Evolutionary conservation across 75 land plant genomes (phyloP).

Genomic region (Pinus albicaulis): DNA sequence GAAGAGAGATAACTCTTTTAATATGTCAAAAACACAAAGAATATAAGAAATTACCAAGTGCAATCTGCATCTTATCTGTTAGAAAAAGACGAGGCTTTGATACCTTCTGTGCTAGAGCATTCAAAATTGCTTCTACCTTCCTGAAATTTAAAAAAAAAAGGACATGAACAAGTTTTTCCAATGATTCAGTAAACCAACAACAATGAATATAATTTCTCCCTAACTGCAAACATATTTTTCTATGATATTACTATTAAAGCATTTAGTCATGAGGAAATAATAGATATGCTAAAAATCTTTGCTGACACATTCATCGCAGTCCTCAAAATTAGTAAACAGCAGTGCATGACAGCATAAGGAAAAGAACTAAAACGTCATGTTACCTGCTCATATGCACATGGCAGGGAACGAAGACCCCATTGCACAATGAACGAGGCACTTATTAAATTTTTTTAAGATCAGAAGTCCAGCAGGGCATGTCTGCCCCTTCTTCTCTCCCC

Average conservation of each 20-base stretch:
- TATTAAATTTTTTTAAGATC: too few species aligned
- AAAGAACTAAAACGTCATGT: neutral
- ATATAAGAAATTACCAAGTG: constrained; percentile 65
- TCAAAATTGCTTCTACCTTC: constrained; percentile 71
- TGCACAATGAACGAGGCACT: too few species aligned
- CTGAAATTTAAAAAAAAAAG: constrained; percentile 27
- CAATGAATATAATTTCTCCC: neutral
- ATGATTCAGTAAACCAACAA: neutral
- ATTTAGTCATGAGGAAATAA: neutral
- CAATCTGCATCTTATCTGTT: constrained; percentile 88
- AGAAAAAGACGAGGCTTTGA: constrained; percentile 76
- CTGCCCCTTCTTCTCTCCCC: too few species aligned
- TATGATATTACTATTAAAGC: neutral
- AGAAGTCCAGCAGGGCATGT: too few species aligned
- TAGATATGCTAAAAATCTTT: neutral
- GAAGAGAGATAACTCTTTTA: neutral
- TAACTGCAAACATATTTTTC: neutral
- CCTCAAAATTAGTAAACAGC: neutral
- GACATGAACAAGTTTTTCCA: neutral
- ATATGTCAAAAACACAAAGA: neutral
- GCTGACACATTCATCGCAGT: neutral
- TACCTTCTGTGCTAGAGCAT: constrained; percentile 67
- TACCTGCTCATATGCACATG: too few species aligned
- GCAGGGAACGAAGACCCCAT: too few species aligned
- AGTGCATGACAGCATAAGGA: neutral